phyloP scores from a whole-genome alignment of 208 protist genomes.

The Crithidia bombi region DNA sequence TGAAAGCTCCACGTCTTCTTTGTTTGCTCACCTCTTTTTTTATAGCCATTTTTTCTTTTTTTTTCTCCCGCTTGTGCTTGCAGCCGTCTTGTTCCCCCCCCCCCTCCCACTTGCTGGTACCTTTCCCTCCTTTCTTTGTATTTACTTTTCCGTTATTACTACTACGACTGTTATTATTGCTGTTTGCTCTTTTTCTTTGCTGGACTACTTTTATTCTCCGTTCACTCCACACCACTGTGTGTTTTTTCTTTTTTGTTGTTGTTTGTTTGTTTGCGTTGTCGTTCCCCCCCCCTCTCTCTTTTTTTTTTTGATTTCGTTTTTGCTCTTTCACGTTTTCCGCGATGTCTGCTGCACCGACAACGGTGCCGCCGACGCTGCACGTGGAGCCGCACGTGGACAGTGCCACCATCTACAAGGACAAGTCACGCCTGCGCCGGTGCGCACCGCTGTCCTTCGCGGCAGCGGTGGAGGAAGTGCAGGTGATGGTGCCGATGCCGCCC shows the following conservation, averaged over 20 bases:
- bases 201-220: too few species aligned
- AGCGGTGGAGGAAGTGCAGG: constrained; percentile 30
- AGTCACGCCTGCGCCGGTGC: constrained; percentile 29
- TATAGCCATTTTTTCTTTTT: neutral
- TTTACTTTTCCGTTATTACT: neutral
- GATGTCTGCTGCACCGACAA: constrained; percentile 5
- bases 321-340: neutral
- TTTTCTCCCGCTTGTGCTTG: too few species aligned
- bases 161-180: too few species aligned
- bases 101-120: neutral
- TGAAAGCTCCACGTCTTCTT: neutral
- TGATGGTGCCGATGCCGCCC: constrained; percentile 34
- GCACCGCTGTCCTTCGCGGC: constrained; percentile 30
- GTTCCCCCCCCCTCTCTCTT: neutral
- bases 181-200: too few species aligned
- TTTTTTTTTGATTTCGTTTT: neutral
- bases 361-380: constrained; percentile 30
- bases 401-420: constrained; percentile 33
- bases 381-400: constrained; percentile 30
- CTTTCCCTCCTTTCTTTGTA: neutral
- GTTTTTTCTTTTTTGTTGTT: too few species aligned
- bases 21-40: constrained; percentile 1
- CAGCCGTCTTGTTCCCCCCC: neutral
- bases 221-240: too few species aligned
- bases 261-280: too few species aligned